Base-by-base conservation (phyloP, 306 rosid genomes). In the Vigna angularis region DNA sequence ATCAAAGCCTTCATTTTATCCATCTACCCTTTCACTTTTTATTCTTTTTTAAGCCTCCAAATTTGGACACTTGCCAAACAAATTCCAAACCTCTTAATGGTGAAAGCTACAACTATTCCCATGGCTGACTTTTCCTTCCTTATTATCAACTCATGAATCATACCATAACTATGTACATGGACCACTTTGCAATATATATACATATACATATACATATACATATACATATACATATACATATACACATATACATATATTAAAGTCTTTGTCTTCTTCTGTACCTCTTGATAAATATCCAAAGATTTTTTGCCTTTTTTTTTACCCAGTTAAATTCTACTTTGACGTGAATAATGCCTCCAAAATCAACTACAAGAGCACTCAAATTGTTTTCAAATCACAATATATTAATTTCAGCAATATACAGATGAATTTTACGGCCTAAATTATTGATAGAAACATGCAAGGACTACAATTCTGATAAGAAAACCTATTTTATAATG, bases 61-160 rank as follows among this genome's bases (percentile, higher is more conserved):
- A 11, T 26, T n/a, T 70, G 80, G 85, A 73, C 83, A 74, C 15
- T 68, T 73, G 66, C 78, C 78, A 45, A 78, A 74, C 76, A 28
- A n/a, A 7, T 17, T 49, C 36, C 71, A 42, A 74, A 67, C 47
- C 72, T 52, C 63, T 59, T 61, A 9, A 73, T 48, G 72, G 82
- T 80, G 82, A 81, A 77, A 45, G 61, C 3, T 16, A 24, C 69
- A 52, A 10, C 70, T 9, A 72, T 49, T 38, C 1, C 40, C 16
- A 81, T 24, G 16, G 28, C 22, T 74, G 80, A 67, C 76, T 74
- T 81, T 66, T 81, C 75, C 52, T 66, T 40, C 26, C 16, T 63
- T 17, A 17, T 63, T 17, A 17, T 42, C 12, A 9, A 24, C 45
- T 9, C 9, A 42, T 42, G 13, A 9, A 42, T 36, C 16, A 9